These are phyloP conservation scores for Hypoxylon rickii DNA, from an alignment of 495 filamentous ascomycete genomes.

Conservation along the genomic window DNA sequence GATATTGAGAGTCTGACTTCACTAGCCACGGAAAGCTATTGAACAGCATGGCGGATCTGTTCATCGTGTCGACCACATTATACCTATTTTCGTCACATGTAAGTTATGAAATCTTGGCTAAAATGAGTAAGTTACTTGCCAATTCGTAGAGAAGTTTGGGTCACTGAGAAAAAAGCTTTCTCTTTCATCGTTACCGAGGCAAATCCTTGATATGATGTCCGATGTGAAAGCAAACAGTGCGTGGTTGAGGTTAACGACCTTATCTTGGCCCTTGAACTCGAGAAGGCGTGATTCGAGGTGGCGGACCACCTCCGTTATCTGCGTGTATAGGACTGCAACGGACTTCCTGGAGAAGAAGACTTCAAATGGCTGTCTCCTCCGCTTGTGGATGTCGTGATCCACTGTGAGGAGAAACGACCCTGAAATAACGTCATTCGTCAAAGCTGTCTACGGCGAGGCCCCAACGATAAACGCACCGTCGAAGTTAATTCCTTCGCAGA, in stretches of 20 bases:
- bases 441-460: too few relatives aligned
- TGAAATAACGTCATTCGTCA: too few relatives aligned
- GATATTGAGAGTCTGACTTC: too few relatives aligned
- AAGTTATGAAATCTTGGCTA: too few relatives aligned
- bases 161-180: too few relatives aligned
- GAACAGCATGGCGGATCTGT: not conserved
- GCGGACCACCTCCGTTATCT: not conserved
- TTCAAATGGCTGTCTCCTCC: constrained; percentile 38
- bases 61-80: not conserved
- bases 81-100: too few relatives aligned
- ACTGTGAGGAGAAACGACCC: not conserved
- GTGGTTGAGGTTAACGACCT: not conserved
- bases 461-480: not conserved
- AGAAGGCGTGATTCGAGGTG: constrained; percentile 38
- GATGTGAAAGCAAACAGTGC: not conserved
- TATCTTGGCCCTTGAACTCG: not conserved
- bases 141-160: too few relatives aligned
- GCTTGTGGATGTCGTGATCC: constrained; percentile 39
- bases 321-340: constrained; percentile 12
- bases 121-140: too few relatives aligned
- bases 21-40: not conserved
- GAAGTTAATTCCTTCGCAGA: not conserved
- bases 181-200: not conserved
- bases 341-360: constrained; percentile 43
- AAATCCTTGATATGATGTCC: not conserved